These are phyloP conservation scores for Ogataea sp. DNA, from an alignment of 805 yeast genomes.

Conservation along the genomic window DNA sequence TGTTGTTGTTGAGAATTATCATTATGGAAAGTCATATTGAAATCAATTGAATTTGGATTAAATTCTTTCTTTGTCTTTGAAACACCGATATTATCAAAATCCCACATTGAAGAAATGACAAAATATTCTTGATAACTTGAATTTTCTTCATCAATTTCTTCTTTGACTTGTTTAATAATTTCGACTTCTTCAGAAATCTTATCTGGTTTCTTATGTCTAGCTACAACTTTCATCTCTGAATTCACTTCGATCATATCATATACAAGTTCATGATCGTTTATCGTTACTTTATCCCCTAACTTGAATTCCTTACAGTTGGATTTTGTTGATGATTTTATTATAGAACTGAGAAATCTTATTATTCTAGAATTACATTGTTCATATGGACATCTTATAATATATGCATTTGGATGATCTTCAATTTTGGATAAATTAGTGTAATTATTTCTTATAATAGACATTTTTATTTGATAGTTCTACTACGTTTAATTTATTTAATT, in stretches of 20 bases:
- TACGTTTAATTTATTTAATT: no score
- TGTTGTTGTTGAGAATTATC: slow-evolving; percentile 6
- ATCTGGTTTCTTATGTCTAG: no score
- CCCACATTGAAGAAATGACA: slow-evolving; percentile 42
- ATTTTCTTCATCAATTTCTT: not conserved
- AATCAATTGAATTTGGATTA: slow-evolving; percentile 6
- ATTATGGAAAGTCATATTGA: slow-evolving; percentile 3
- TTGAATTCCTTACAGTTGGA: no score
- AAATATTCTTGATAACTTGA: not conserved
- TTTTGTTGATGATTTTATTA: not conserved
- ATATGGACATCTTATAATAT: not conserved
- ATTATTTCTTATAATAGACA: no score
- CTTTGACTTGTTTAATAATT: not conserved
- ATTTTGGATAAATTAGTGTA: no score
- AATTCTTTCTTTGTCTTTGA: slow-evolving; percentile 31
- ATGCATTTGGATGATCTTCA: not conserved
- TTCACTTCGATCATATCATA: not conserved
- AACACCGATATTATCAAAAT: slow-evolving; percentile 73
- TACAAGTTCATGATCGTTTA: not conserved
- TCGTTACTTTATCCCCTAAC: not conserved
- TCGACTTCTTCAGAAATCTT: not conserved
- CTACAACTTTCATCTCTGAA: no score
- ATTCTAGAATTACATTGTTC: not conserved
- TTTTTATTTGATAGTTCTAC: no score
- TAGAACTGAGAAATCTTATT: not conserved